A percentile compares a stretch with the other conserved stretches of the same genome.
phyloP scores from a whole-genome alignment of 2,329 filamentous ascomycete genomes.

The Penicillium sp. region DNA sequence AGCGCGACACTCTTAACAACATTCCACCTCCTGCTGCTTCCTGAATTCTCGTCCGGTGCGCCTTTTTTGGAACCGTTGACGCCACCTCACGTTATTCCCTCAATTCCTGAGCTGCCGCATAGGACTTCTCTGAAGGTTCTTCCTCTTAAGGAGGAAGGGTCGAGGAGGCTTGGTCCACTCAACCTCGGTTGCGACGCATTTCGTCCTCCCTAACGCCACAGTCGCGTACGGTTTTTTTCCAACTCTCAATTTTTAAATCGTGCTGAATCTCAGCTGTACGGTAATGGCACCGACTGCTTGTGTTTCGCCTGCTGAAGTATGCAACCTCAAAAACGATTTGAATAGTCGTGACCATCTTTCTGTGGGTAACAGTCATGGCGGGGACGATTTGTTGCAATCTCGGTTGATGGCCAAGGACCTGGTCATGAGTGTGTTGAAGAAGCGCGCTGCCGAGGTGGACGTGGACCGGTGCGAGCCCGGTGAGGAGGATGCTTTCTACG shows the following conservation, averaged over 20 bases:
- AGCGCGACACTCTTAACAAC: conserved; percentile 46
- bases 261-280: conserved; percentile 42
- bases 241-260: conserved; percentile 18
- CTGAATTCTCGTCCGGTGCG: conserved; percentile 32
- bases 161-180: conserved; percentile 95
- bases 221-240: conserved; percentile 23
- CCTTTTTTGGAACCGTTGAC: conserved; percentile 36
- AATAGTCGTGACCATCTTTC: conserved; percentile 23
- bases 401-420: conserved; percentile 63
- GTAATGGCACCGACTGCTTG: conserved; percentile 69
- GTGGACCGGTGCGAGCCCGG: conserved; percentile 82
- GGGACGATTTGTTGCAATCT: conserved; percentile 41
- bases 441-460: conserved; percentile 77
- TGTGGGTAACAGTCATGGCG: conserved; percentile 42
- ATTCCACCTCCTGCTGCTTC: conserved; percentile 40
- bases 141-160: conserved; percentile 99
- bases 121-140: conserved; percentile 96
- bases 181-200: conserved; percentile 86
- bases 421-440: conserved; percentile 80
- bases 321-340: conserved; percentile 34
- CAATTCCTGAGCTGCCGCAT: conserved; percentile 95
- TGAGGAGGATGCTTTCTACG: conserved; percentile 97
- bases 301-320: conserved; percentile 46
- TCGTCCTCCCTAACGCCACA: conserved; percentile 80
- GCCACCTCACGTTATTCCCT: conserved; percentile 49